Percentiles rank a stretch among this genome's conserved stretches.
Conservation (phyloP, 208 protist species). For the Crithidia sp. region DNA sequence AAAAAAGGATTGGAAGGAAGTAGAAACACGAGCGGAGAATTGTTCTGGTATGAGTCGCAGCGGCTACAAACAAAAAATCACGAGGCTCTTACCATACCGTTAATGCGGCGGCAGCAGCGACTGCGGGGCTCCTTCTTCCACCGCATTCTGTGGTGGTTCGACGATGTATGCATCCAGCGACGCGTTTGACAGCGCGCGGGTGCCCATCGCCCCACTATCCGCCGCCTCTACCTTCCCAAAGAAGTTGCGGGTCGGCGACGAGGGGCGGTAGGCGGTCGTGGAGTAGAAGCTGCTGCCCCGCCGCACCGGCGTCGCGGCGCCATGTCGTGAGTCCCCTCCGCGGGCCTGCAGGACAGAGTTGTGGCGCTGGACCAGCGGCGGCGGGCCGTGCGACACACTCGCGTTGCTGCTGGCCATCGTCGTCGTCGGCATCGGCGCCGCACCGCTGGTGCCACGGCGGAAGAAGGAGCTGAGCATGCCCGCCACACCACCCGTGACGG, state of each 20-base stretch:
- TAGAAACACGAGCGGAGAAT: no score
- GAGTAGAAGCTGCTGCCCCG: slow-evolving; percentile 10
- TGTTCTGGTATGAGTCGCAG: no score
- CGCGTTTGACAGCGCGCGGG: neutral
- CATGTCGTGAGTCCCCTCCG: neutral
- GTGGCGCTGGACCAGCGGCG: neutral
- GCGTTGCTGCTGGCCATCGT: neutral
- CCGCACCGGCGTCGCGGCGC: slow-evolving; percentile 4
- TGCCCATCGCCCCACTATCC: neutral
- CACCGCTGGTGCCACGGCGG: slow-evolving; percentile 2
- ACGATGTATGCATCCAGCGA: neutral
- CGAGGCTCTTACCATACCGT: no score
- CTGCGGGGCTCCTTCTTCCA: neutral
- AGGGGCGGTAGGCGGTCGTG: neutral
- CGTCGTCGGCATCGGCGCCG: neutral
- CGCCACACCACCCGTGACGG: slow-evolving; percentile 12
- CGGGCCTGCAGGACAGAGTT: neutral
- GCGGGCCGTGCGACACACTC: neutral
- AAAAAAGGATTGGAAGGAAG: no score
- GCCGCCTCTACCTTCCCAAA: neutral
- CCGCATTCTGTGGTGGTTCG: neutral
- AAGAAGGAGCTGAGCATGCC: slow-evolving; percentile 30
- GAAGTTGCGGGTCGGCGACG: neutral
- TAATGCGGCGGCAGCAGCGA: neutral
- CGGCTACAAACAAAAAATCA: no score